Conservation (phyloP, 805 yeast genomes). For the Suhomyces tanzawaensis region DNA sequence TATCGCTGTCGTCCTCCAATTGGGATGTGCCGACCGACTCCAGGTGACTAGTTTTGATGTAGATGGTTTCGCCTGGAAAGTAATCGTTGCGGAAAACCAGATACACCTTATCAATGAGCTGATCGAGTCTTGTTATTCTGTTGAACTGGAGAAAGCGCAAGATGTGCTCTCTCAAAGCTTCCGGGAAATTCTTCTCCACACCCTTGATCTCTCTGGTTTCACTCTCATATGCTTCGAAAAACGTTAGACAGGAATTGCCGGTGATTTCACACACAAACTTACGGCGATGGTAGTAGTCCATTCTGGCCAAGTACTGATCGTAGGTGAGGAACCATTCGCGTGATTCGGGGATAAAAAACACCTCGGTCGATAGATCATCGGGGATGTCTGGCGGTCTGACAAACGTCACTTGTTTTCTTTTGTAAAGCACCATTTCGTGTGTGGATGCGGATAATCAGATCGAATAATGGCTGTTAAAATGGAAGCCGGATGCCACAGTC, state of each 20-base stretch:
- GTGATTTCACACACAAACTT: conserved; percentile 95
- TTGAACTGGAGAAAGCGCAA: conserved; percentile 81
- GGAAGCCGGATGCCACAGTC: too few relatives aligned
- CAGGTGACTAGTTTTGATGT: conserved; percentile 37
- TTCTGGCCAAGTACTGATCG: conserved; percentile 67
- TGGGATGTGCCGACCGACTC: not conserved
- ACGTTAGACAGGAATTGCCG: conserved; percentile 88
- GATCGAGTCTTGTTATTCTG: conserved; percentile 76
- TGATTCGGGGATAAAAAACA: conserved; percentile 81
- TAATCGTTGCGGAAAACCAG: conserved; percentile 73
- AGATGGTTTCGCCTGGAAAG: conserved; percentile 87
- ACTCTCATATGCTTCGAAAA: conserved; percentile 79
- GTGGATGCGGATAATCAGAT: not conserved
- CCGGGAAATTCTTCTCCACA: conserved; percentile 84
- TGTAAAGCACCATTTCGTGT: conserved; percentile 65
- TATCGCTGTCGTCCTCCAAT: conserved; percentile 4
- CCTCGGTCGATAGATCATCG: conserved; percentile 53
- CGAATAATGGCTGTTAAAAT: too few relatives aligned
- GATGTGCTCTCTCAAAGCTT: conserved; percentile 89
- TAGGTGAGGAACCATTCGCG: conserved; percentile 84
- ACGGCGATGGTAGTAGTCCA: conserved; percentile 69
- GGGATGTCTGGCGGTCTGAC: conserved; percentile 60
- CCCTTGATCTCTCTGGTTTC: conserved; percentile 57
- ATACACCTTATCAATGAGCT: conserved; percentile 84
- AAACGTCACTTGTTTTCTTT: conserved; percentile 65